Evolutionary conservation across 176 grass and related monocot genomes (phyloP).

Genomic region (Lolium multiflorum): DNA sequence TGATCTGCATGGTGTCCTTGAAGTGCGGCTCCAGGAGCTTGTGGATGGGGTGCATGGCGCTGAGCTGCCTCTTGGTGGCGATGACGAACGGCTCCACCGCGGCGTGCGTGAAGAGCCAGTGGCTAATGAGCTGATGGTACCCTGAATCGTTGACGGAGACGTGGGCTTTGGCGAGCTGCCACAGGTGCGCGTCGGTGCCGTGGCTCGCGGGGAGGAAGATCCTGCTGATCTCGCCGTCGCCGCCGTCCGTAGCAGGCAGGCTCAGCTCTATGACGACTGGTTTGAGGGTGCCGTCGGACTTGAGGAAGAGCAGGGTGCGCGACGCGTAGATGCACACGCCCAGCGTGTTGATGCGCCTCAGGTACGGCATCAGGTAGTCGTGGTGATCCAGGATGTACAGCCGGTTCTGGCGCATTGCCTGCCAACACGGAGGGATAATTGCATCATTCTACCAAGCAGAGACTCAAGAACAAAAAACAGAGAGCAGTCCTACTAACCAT

Average conservation of each 20-base stretch:
- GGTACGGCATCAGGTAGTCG: conserved; percentile 89
- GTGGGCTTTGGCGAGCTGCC: conserved; percentile 87
- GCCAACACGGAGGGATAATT: background rate
- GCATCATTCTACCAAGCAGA: background rate
- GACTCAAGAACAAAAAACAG: background rate
- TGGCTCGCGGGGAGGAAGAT: conserved; percentile 63
- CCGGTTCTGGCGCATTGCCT: conserved; percentile 62
- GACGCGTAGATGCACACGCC: conserved; percentile 83
- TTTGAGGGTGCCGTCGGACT: conserved; percentile 61
- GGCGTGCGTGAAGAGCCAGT: conserved; percentile 93
- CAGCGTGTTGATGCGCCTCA: conserved; percentile 70
- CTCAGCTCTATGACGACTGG: conserved; percentile 78
- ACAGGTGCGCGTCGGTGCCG: conserved; percentile 48
- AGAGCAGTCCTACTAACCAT: conserved; percentile 30
- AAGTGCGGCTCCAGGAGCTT: conserved; percentile 94
- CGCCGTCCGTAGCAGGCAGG: conserved; percentile 36
- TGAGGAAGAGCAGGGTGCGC: conserved; percentile 86
- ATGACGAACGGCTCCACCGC: conserved; percentile 94
- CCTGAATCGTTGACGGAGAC: conserved; percentile 92
- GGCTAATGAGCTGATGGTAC: conserved; percentile 96
- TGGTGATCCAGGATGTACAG: conserved; percentile 90
- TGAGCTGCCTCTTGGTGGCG: conserved; percentile 81
- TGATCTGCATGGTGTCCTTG: conserved; percentile 95
- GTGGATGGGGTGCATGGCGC: conserved; percentile 87
- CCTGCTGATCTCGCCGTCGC: conserved; percentile 52